Evolutionary conservation across 805 yeast species (phyloP).

Genomic region (Starmerella vitae): DNA sequence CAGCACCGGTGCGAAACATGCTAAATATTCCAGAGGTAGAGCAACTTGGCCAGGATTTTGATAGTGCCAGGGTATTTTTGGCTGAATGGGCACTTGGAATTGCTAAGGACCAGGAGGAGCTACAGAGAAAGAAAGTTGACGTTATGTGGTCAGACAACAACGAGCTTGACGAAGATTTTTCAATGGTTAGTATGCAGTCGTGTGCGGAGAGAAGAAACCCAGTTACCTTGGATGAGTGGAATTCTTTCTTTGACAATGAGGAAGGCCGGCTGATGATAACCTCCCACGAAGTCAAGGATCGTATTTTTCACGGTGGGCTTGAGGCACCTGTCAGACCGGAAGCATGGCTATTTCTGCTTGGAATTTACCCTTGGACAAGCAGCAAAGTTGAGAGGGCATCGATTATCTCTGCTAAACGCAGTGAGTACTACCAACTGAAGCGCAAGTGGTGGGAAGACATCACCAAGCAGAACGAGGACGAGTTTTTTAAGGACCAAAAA

Average conservation of each 20-base stretch:
- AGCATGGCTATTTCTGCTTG: constrained; percentile 79
- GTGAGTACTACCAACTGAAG: constrained; percentile 45
- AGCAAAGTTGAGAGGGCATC: constrained; percentile 53
- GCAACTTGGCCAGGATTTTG: constrained; percentile 77
- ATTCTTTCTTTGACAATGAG: constrained; percentile 55
- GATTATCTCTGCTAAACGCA: constrained; percentile 40
- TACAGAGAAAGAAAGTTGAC: constrained; percentile 35
- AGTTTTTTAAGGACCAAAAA: constrained; percentile 80
- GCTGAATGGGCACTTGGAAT: constrained; percentile 96
- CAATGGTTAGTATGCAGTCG: constrained; percentile 33
- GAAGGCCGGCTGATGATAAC: constrained; percentile 65
- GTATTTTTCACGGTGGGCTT: constrained; percentile 85
- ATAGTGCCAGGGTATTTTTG: constrained; percentile 76
- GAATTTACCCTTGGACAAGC: constrained; percentile 82
- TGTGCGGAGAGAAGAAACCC: constrained; percentile 57
- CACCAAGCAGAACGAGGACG: constrained; percentile 41
- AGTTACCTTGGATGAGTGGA: constrained; percentile 67
- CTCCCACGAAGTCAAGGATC: constrained; percentile 59
- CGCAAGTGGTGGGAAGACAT: constrained; percentile 60
- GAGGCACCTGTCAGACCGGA: constrained; percentile 45
- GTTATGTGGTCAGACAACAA: constrained; percentile 26
- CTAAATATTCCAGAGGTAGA: constrained; percentile 68
- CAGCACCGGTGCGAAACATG: constrained; percentile 43
- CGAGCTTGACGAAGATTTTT: constrained; percentile 27
- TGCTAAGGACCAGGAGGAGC: constrained; percentile 61